These are phyloP conservation scores for Pythium monospermum DNA, from an alignment of 352 stramenopile species.

Conservation along the genomic window DNA sequence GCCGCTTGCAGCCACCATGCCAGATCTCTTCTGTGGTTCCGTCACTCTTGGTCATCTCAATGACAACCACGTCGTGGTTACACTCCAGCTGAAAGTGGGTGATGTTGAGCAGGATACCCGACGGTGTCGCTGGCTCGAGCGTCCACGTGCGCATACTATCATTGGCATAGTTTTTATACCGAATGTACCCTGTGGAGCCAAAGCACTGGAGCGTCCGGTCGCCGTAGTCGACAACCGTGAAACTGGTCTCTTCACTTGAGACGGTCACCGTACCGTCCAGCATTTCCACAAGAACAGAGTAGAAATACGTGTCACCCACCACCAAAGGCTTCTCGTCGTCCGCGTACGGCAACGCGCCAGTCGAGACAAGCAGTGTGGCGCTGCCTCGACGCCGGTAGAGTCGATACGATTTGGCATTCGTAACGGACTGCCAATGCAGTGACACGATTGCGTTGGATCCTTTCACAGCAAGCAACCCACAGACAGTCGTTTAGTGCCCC, in stretches of 20 bases:
- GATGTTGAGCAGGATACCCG: constrained; percentile 33
- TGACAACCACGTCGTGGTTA: constrained; percentile 38
- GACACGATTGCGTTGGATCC: constrained; percentile 2
- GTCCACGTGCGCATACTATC: constrained; percentile 31
- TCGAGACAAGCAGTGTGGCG: constrained; percentile 17
- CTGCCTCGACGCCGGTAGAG: constrained; percentile 28
- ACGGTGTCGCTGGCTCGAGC: constrained; percentile 23
- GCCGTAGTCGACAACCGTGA: constrained; percentile 10
- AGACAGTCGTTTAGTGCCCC: no score
- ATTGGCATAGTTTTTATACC: constrained; percentile 33
- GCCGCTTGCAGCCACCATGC: constrained; percentile 44
- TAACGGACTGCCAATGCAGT: constrained; percentile 2
- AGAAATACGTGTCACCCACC: constrained; percentile 34
- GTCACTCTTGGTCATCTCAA: constrained; percentile 17
- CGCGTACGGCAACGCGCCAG: constrained; percentile 23
- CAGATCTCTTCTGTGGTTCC: constrained; percentile 24
- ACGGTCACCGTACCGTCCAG: constrained; percentile 17
- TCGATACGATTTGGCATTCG: constrained; percentile 21
- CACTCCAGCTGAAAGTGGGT: constrained; percentile 55
- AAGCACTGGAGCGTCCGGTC: constrained; percentile 12
- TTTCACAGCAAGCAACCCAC: no score
- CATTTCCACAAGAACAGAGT: constrained; percentile 26
- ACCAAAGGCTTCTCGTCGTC: constrained; percentile 29
- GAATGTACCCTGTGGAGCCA: constrained; percentile 13
- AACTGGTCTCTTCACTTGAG: constrained; percentile 30